Evolutionary conservation across 1,284 basidiomycete species (phyloP).

Genomic region (Termitomyces sp.): DNA sequence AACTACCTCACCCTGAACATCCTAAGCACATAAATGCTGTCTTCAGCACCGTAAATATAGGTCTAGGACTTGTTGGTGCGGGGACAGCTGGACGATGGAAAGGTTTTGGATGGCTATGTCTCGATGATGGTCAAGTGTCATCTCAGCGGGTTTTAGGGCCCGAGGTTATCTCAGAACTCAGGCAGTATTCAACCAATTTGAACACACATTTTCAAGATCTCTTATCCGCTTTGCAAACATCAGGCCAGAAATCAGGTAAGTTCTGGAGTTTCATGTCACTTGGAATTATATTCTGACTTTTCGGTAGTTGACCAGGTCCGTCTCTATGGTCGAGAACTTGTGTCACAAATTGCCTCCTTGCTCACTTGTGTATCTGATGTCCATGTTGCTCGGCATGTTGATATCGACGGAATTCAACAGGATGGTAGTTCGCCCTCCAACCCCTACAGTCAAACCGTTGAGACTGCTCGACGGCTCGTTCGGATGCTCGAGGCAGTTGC

Average conservation of each 20-base stretch:
- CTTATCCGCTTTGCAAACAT: constrained; percentile 32
- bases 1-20: constrained; percentile 22
- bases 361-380: constrained; percentile 59
- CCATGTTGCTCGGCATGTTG: constrained; percentile 71
- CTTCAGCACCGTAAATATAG: constrained; percentile 60
- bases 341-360: constrained; percentile 51
- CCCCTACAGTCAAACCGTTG: constrained; percentile 57
- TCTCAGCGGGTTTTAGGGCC: constrained; percentile 46
- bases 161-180: constrained; percentile 52
- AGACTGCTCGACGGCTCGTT: constrained; percentile 58
- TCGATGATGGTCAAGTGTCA: constrained; percentile 42
- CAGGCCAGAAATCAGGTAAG: constrained; percentile 38
- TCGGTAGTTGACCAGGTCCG: constrained; percentile 35
- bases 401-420: constrained; percentile 66
- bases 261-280: neutral
- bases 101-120: constrained; percentile 71
- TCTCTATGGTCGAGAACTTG: constrained; percentile 39
- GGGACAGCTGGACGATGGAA: constrained; percentile 68
- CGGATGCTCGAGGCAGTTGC: constrained; percentile 61
- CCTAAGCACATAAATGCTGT: constrained; percentile 59
- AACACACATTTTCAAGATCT: constrained; percentile 43
- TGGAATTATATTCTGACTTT: neutral
- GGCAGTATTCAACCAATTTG: constrained; percentile 39
- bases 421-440: constrained; percentile 39
- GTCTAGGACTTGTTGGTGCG: constrained; percentile 67